Evolutionary conservation across 257 asterid species (phyloP), one percentile per base, ranked within the genome.

Genomic region (Primulina eburnea): DNA sequence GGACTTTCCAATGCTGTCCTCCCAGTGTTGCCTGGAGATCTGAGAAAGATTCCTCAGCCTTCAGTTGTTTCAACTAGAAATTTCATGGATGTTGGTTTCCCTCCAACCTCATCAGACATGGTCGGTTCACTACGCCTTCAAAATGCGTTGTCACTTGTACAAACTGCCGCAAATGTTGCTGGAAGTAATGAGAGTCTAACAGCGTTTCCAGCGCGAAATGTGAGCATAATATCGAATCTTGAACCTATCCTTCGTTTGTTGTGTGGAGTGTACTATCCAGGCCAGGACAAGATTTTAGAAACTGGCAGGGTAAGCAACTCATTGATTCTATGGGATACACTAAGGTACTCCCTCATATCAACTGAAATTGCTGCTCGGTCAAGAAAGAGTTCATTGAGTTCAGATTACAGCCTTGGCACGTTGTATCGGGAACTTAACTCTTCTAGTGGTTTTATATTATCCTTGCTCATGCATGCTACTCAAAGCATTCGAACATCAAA

Each of bases 1-100:
- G 97, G 97, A 61, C 91, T 94, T 78, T 92, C 99, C 60, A 91
- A 94, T 69, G 86, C 93, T 24, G 89, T 88, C 65, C 84, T 94
- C 74, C 94, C 98, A 63, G 82, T 82, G 68, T 73, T 82, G 67
- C 83, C 90, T 75, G 83, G 79, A 71, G 83, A 79, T 75, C 75
- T 64, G 56, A 76, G 72, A 71, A 78, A 68, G 82, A 70, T 71
- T 56, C 74, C 77, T 69, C 78, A 55, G 65, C 75, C 78, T 7
- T 76, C 80, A 52, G 68, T 72, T 74, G 34, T 57, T 59, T 68
- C 86, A 67, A 75, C 71, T 72, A 55, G 28, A 24, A 50, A 70
- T 64, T 67, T 72, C 65, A 56, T 61, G 34, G 82, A 73, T 72
- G 71, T 74, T 50, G 72, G 62, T 62, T 69, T 68, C 80, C 72